Evolutionary conservation across 306 rosid species (phyloP), one percentile per base, ranked within the genome.

Genomic region (Carpinus viminea): DNA sequence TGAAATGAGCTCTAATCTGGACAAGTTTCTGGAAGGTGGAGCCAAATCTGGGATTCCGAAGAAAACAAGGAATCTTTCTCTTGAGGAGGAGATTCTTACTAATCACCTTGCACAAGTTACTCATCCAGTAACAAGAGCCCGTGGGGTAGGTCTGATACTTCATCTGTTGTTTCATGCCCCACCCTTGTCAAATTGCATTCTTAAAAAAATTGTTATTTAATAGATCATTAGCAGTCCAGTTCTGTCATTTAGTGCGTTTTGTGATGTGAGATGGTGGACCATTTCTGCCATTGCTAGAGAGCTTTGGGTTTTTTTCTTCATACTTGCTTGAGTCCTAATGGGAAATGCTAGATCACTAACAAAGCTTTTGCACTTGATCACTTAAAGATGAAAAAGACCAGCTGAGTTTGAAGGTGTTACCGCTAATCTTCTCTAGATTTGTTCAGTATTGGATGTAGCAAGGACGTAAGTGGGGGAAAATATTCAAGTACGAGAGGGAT

Each of bases 51-150:
- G 69, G 24, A 47, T 72, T 81, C 74, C 86, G n/a, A 91, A 54
- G 86, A 83, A 79, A 66, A 80, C 71, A 50, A 87, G 97, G 75
- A 88, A 89, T 50, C 79, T 83, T 41, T 94, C 98, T 64, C 96
- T 92, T 34, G 97, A 92, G 74, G 97, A 94, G 86, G 88, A 85
- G 56, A 78, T 92, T 81, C 91, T 89, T 55, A 71, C 85, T 21
- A 81, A 77, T 9, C 91, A 87, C 43, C 48, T 80, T 75, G 26
- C 77, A 21, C 80, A 78, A 74, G 26, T 74, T 66, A 82, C 68
- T 54, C 84, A 87, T 76, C 82, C 84, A 0, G 72, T 52, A 21
- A 12, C 85, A 54, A 87, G 75, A 78, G 20, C 84, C 55, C 87
- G 85, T 3, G 86, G 84, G 88, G 96, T 92, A 86, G 81, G 78